Conservation (phyloP, 352 stramenopile species). For the Globisporangium sylvaticum region DNA sequence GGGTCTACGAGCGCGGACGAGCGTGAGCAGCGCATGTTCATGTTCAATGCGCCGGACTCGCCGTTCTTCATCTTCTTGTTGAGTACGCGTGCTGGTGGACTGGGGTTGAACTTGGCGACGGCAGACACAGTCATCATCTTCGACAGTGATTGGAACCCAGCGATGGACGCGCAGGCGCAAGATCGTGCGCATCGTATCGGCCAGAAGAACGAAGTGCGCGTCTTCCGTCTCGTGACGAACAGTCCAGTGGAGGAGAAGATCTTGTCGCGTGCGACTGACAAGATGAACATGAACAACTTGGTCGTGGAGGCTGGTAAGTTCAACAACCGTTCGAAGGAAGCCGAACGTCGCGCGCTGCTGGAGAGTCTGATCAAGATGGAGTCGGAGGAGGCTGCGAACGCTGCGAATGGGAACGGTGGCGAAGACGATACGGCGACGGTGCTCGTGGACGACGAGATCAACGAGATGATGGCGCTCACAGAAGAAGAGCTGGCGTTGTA, state of each 20-base stretch:
- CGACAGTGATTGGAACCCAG: slow-evolving; percentile 99
- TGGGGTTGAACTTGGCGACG: slow-evolving; percentile 97
- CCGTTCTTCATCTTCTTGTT: slow-evolving; percentile 96
- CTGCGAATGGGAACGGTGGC: slow-evolving; percentile 27
- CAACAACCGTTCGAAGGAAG: slow-evolving; percentile 85
- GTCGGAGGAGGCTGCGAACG: slow-evolving; percentile 74
- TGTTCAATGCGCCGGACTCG: slow-evolving; percentile 93
- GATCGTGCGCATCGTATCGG: slow-evolving; percentile 91
- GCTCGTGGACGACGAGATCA: slow-evolving; percentile 82
- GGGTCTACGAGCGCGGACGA: slow-evolving; percentile 95
- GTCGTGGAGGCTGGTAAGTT: slow-evolving; percentile 88
- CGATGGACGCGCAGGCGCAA: slow-evolving; percentile 91
- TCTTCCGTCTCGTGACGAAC: slow-evolving; percentile 85
- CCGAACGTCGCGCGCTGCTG: slow-evolving; percentile 77
- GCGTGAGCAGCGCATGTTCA: slow-evolving; percentile 96
- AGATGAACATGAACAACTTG: slow-evolving; percentile 92
- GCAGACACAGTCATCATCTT: slow-evolving; percentile 99
- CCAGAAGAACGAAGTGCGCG: slow-evolving; percentile 88
- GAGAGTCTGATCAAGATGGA: slow-evolving; percentile 89
- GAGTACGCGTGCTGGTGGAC: slow-evolving; percentile 94
- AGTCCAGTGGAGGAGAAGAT: slow-evolving; percentile 89
- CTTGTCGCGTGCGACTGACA: slow-evolving; percentile 79
- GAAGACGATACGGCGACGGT: slow-evolving; percentile 67
- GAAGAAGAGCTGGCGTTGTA: slow-evolving; percentile 82
- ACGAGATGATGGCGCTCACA: slow-evolving; percentile 88